These are phyloP conservation scores for Rhizophagus prolifer DNA, from an alignment of 192 early-diverging fungal genomes.

Conservation along the genomic window DNA sequence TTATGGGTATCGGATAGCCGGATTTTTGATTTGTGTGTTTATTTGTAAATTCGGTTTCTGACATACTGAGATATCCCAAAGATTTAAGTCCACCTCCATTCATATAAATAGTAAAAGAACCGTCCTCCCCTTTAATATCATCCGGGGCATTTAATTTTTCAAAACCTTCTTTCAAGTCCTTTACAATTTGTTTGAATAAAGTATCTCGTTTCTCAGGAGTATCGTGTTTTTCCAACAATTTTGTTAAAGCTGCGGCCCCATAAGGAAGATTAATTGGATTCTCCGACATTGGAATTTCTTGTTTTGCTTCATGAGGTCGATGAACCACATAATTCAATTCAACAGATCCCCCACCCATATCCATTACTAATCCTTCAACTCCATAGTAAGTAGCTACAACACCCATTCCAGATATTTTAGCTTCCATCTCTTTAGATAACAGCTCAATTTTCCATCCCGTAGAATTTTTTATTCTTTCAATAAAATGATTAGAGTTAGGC, in stretches of 20 bases:
- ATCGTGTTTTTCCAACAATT: conserved; percentile 30
- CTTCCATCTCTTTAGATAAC: conserved; percentile 49
- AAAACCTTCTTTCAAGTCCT: conserved; percentile 41
- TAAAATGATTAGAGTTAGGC: conserved; percentile 48
- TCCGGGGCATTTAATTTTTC: conserved; percentile 28
- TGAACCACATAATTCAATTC: conserved; percentile 56
- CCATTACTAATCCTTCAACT: conserved; percentile 54
- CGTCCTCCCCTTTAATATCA: conserved; percentile 32
- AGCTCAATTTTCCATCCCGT: conserved; percentile 45
- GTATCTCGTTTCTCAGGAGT: not conserved
- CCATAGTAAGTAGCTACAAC: conserved; percentile 54
- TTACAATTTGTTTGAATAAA: conserved; percentile 35
- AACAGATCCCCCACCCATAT: conserved; percentile 57
- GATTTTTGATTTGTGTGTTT: not conserved
- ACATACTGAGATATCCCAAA: conserved; percentile 55
- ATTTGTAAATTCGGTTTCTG: not conserved
- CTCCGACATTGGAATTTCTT: conserved; percentile 32
- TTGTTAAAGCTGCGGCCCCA: conserved; percentile 51
- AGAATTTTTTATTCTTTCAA: conserved; percentile 40
- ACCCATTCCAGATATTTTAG: conserved; percentile 50
- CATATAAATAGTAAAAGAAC: conserved; percentile 45
- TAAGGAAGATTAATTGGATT: conserved; percentile 49
- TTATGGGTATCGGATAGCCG: conserved; percentile 53
- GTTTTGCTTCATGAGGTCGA: conserved; percentile 27
- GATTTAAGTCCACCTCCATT: conserved; percentile 57